Conservation (phyloP, 495 filamentous ascomycete genomes). For the Penicillium paradoxum region DNA sequence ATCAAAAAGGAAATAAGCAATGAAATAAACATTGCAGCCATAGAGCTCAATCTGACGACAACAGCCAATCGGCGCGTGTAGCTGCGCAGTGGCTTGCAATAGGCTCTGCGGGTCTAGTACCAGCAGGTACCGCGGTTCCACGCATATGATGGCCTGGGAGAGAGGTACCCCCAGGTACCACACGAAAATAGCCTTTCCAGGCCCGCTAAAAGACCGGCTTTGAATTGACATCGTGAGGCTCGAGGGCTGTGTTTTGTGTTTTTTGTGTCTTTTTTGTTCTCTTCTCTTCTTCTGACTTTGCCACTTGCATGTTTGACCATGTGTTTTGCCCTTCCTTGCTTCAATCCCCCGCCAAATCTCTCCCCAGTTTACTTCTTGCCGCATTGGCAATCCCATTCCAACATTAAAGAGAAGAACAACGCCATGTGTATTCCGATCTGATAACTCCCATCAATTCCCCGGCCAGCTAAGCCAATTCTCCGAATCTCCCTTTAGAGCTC, state of each 20-base stretch:
- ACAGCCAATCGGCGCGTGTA: background rate
- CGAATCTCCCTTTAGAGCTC: background rate
- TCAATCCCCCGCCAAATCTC: background rate
- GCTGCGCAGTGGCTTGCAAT: background rate
- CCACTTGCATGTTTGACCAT: conserved; percentile 2
- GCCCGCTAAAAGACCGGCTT: conserved; percentile 21
- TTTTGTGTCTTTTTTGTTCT: background rate
- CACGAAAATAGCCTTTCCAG: conserved; percentile 1
- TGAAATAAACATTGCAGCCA: background rate
- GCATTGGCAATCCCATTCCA: background rate
- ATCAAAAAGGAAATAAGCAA: background rate
- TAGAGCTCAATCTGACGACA: too few species aligned
- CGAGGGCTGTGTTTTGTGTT: conserved; percentile 1
- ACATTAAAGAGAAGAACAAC: background rate
- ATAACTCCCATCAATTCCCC: background rate
- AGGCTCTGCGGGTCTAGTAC: conserved; percentile 3
- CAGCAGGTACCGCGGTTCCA: background rate
- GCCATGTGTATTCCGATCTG: background rate
- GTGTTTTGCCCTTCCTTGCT: conserved; percentile 2
- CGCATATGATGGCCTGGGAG: too few species aligned
- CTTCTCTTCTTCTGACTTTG: conserved; percentile 5
- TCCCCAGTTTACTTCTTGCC: background rate
- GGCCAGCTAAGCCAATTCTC: background rate
- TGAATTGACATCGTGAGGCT: conserved; percentile 8
- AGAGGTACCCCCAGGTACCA: background rate